These are phyloP conservation scores for Cryptococcus hybrid DNA, from an alignment of 1,284 basidiomycete species.

Conservation along the genomic window DNA sequence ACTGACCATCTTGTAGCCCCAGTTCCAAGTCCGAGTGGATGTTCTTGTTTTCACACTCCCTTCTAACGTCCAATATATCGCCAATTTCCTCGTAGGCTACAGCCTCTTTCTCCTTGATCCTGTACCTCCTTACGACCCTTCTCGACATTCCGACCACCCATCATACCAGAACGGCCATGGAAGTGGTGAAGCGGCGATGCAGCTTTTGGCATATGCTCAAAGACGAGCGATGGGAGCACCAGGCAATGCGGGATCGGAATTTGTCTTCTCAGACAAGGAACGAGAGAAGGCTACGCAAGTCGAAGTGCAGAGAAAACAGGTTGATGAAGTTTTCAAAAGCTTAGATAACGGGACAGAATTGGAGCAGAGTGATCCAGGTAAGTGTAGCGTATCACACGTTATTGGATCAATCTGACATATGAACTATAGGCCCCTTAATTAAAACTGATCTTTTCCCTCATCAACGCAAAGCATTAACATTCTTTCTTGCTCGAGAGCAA, in stretches of 20 bases:
- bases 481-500: conserved; percentile 86
- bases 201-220: conserved; percentile 22
- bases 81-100: conserved; percentile 66
- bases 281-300: conserved; percentile 70
- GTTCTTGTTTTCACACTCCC: conserved; percentile 90
- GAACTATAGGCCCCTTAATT: conserved; percentile 59
- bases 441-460: conserved; percentile 92
- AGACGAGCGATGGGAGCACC: conserved; percentile 1
- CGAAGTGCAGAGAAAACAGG: conserved; percentile 88
- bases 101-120: conserved; percentile 80
- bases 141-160: conserved; percentile 62
- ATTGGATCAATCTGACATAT: conserved; percentile 50
- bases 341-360: conserved; percentile 84
- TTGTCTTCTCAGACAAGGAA: conserved; percentile 10
- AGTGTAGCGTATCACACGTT: conserved; percentile 47
- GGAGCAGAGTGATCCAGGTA: conserved; percentile 69
- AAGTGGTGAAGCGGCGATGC: conserved; percentile 22
- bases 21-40: conserved; percentile 60
- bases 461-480: conserved; percentile 96
- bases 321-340: conserved; percentile 89
- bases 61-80: conserved; percentile 79
- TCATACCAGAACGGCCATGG: conserved; percentile 82
- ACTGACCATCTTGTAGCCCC: conserved; percentile 12
- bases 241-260: conserved; percentile 5
- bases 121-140: conserved; percentile 53